phyloP scores from a whole-genome alignment of 805 yeast genomes.

The Starmerella geochares region DNA sequence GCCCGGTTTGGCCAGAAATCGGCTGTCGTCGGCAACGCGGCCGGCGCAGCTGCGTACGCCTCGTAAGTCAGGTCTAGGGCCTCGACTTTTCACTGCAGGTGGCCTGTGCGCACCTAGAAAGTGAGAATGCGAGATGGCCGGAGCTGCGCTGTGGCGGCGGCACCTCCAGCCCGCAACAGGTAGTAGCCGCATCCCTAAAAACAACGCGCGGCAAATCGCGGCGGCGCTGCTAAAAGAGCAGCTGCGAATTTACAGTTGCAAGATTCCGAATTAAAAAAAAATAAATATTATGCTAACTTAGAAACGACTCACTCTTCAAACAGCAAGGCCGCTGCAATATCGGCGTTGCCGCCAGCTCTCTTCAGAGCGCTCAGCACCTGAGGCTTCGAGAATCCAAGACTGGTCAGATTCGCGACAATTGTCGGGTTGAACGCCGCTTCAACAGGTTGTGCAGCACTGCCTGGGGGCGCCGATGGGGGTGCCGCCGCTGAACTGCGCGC shows the following conservation, averaged over 20 bases:
- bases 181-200: background rate
- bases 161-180: background rate
- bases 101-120: background rate
- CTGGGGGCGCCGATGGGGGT: background rate
- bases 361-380: slow-evolving; percentile 58
- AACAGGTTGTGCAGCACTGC: too few species aligned
- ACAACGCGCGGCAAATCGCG: too few species aligned
- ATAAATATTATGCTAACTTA: too few species aligned
- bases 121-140: background rate
- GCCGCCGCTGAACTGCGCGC: background rate
- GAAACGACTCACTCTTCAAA: slow-evolving; percentile 37
- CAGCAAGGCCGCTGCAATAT: slow-evolving; percentile 71
- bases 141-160: background rate
- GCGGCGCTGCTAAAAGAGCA: too few species aligned
- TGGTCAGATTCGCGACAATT: slow-evolving; percentile 40
- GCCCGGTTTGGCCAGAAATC: too few species aligned
- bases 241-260: too few species aligned
- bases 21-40: too few species aligned
- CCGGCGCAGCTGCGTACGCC: slow-evolving; percentile 1
- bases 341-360: slow-evolving; percentile 66
- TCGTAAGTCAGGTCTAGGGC: background rate
- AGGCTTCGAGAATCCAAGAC: slow-evolving; percentile 58
- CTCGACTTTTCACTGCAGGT: background rate
- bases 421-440: background rate
- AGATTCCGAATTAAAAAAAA: too few species aligned